Evolutionary conservation across 2,329 filamentous ascomycete genomes (phyloP).

Genomic region (Sphaerostilbella broomeana): DNA sequence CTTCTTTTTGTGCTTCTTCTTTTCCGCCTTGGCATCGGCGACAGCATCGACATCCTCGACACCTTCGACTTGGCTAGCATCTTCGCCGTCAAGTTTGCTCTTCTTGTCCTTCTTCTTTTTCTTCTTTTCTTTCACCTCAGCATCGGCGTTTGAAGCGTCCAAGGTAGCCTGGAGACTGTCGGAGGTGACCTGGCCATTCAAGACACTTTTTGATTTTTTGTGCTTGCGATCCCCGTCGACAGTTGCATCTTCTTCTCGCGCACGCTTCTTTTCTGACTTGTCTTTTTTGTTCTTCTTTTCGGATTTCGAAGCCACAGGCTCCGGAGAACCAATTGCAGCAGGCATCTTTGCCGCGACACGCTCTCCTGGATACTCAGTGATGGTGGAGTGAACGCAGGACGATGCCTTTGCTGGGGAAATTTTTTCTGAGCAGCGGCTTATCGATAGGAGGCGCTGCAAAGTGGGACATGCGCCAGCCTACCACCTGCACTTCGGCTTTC

Average conservation of each 20-base stretch:
- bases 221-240: slow-evolving; percentile 39
- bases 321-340: slow-evolving; percentile 24
- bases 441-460: too few species aligned
- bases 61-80: too few species aligned
- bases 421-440: too few species aligned
- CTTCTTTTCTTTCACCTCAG: slow-evolving; percentile 30
- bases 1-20: slow-evolving; percentile 26
- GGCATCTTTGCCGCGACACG: too few species aligned
- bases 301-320: slow-evolving; percentile 24
- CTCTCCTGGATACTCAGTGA: too few species aligned
- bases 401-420: too few species aligned
- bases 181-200: too few species aligned
- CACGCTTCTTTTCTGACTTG: slow-evolving; percentile 37
- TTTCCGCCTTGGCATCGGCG: slow-evolving; percentile 16
- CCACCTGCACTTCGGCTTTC: too few species aligned
- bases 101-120: slow-evolving; percentile 24
- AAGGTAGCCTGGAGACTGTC: too few species aligned
- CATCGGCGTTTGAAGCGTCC: slow-evolving; percentile 27
- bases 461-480: too few species aligned
- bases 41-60: slow-evolving; percentile 15
- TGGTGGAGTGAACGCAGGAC: too few species aligned
- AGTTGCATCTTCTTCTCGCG: slow-evolving; percentile 35
- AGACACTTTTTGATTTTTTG: slow-evolving; percentile 45
- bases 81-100: slow-evolving; percentile 26
- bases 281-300: slow-evolving; percentile 37